Percentiles rank a stretch among this genome's conserved stretches.
Conservation (phyloP, 106 monocot species). For the Dioscorea dumetorum region DNA sequence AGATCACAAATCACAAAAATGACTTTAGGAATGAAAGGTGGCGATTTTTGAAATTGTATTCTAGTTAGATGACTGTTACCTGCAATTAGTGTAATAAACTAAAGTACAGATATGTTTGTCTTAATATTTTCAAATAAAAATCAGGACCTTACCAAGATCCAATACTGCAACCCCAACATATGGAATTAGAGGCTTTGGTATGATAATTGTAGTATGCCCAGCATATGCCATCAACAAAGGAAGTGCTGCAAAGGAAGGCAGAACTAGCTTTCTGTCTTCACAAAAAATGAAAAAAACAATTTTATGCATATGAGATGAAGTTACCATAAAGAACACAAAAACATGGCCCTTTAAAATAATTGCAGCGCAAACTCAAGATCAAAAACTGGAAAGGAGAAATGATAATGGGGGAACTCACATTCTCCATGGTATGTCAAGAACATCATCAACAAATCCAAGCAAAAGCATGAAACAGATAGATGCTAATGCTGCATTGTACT, state of each 20-base stretch:
- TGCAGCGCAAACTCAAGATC: not conserved
- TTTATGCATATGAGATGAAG: not conserved
- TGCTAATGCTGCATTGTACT: conserved; percentile 92
- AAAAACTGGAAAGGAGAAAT: not conserved
- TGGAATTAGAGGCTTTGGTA: conserved; percentile 79
- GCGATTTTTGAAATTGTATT: too few relatives aligned
- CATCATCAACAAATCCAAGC: conserved; percentile 99
- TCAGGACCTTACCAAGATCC: conserved; percentile 57
- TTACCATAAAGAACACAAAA: not conserved
- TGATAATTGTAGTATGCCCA: conserved; percentile 88
- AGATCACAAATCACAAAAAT: too few relatives aligned
- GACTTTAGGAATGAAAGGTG: too few relatives aligned
- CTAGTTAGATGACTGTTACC: too few relatives aligned
- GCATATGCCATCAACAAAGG: conserved; percentile 98
- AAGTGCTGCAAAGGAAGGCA: conserved; percentile 95
- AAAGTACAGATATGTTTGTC: too few relatives aligned
- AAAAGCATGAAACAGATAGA: conserved; percentile 96
- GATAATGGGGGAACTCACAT: conserved; percentile 37
- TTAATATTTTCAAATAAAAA: too few relatives aligned
- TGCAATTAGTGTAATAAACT: too few relatives aligned
- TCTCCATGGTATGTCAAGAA: conserved; percentile 97
- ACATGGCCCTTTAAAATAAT: not conserved
- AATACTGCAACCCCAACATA: conserved; percentile 65
- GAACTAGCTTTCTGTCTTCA: conserved; percentile 65
- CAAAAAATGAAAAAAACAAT: not conserved